Evolutionary conservation across 805 yeast genomes (phyloP).

Genomic region (Lachancea sp.): DNA sequence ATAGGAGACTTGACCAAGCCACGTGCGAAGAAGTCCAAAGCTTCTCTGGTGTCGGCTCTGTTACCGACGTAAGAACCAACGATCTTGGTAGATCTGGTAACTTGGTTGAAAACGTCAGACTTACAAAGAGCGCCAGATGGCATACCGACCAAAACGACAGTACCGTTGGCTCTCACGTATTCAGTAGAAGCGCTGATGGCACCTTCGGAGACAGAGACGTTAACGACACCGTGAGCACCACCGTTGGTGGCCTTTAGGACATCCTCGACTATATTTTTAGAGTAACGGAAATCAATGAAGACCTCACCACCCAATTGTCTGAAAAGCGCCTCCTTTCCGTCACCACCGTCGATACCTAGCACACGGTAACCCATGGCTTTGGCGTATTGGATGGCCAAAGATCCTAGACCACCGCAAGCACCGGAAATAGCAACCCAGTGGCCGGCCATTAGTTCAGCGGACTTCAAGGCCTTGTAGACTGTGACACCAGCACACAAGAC

Average conservation of each 20-base stretch:
- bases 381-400: constrained; percentile 69
- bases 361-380: constrained; percentile 72
- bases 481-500: constrained; percentile 89
- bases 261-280: constrained; percentile 49
- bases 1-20: constrained; percentile 66
- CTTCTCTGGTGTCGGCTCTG: constrained; percentile 80
- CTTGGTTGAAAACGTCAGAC: constrained; percentile 66
- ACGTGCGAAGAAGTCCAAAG: constrained; percentile 61
- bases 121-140: constrained; percentile 73
- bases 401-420: constrained; percentile 77
- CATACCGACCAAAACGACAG: constrained; percentile 66
- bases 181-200: constrained; percentile 58
- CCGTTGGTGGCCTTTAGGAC: constrained; percentile 56
- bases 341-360: constrained; percentile 67
- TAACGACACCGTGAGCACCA: constrained; percentile 72
- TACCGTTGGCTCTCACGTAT: constrained; percentile 61
- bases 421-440: constrained; percentile 74
- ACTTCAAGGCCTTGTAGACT: constrained; percentile 83
- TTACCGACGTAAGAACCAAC: constrained; percentile 85
- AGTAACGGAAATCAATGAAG: constrained; percentile 52
- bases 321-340: constrained; percentile 49
- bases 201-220: constrained; percentile 65
- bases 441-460: constrained; percentile 63
- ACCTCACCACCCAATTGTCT: constrained; percentile 60
- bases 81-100: constrained; percentile 63